Base-by-base conservation (phyloP, 2,329 filamentous ascomycete species). In the Fusarium sp. region DNA sequence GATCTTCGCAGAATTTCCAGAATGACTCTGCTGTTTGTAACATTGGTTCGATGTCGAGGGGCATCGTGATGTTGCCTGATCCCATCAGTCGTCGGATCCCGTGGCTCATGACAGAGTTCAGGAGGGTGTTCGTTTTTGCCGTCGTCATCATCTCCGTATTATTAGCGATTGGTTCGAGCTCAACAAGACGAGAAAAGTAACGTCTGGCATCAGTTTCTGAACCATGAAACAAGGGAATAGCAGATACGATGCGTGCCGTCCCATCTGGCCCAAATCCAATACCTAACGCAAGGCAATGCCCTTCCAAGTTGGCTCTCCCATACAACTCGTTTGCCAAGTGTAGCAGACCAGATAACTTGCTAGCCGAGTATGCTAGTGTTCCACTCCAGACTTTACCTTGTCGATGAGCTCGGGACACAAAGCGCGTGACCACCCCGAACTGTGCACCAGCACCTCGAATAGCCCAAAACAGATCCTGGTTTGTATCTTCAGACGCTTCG, bases 391-490 rank as follows among this genome's bases (percentile, higher is more conserved):
- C 72, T 5, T 73, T 58, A 3, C 56, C 67, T 51, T 80, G 78
- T 2, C 54, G 61, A 40, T 77, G 72, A 5, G 62, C 72, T 11
- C 70, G 59, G 11, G 67, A 70, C 11, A 72, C 70, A 45, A 83
- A 82, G 1, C 75, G 75, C 1, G 78, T 79, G 1, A 78, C 78
- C n/a, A 82, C 76, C 5, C 80, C 81, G 54, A 84, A 82, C 48
- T 80, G 80, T 11, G 78, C 73, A 8, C 83, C 83, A 1, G 82
- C 83, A 10, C 83, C 83, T 25, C 81, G 78, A 7, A 85, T 72
- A 21, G 83, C 83, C 79, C 80, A 84, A 73, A 83, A 85, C 2
- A 85, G 74, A 53, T 83, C 81, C 0, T 71, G 49, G 39, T 85
- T 78, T 29, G 79, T 67, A 6, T 72, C 70, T 5, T 79, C 75